Evolutionary conservation across 2,329 filamentous ascomycete genomes (phyloP), one percentile per base, ranked within the genome.

Genomic region (Penicillium concentricum): DNA sequence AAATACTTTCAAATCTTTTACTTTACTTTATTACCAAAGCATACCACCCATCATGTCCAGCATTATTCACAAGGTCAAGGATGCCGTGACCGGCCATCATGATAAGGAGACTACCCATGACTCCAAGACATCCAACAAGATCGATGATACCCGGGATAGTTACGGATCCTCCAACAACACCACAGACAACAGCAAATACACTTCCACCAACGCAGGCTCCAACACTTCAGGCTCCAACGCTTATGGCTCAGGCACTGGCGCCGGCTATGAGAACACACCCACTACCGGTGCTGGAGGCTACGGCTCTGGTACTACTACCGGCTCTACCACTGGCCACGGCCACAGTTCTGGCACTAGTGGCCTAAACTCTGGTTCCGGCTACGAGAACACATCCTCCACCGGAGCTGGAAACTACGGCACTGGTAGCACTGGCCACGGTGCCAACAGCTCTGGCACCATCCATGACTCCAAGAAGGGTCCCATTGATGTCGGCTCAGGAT

Each of bases 11-110:
- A 48, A 38, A 12, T 20, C 6, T 32, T 20, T n/a, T 10, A 16
- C 22, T n/a, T n/a, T 22, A 10, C n/a, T 12, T 30, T 30, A 20
- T 7, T 6, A 20, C 18, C 18, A 34, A n/a, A 47, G 16, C 32
- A 49, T 20, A 41, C 22, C n/a, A 42, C 13, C 32, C 73, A 73
- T 54, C 58, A 82, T 81, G 79, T 78, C 77, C 38, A 67, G 68
- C 49, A 66, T 79, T 52, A 64, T 79, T 54, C 72, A 81, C 67
- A 81, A 81, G 58, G 74, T 80, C 52, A 82, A 80, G 68, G 75
- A 81, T 39, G 76, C 68, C 60, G 58, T 82, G 50, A 67, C 64
- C 26, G 66, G 73, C 30, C 65, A 72, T 61, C 62, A 71, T 18
- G 60, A 58, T 16, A 61, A 69, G 43, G 56, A 50, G 16, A 59